Base-by-base conservation (phyloP, 306 rosid species). In the Trifolium fragiferum region DNA sequence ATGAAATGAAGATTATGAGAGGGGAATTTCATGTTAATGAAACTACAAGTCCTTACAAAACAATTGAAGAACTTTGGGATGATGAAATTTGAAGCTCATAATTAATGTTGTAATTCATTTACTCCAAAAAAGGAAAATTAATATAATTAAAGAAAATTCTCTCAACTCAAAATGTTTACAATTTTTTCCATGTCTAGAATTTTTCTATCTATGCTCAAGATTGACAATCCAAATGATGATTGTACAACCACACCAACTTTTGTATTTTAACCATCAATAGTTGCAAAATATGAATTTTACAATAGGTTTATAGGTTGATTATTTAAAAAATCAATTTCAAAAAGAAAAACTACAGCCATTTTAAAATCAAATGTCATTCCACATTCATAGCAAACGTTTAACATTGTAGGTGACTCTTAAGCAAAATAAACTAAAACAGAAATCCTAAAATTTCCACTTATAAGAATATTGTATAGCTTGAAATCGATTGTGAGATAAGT, bases 1-100 rank as follows among this genome's bases (percentile, higher is more conserved):
- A 89, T 46, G 90, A 89, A 73, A 62, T 81, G 82, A 93, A 93
- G 86, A 91, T 91, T 43, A 79, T 91, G 97, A 93, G 94, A 82
- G 98, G 97, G 21, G 97, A 93, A 65, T 91, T 83, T 79, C 82
- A 85, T 8, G 90, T 88, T 18, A 93, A 93, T 59, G 68, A 84
- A 70, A 93, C 96, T 14, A 93, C 94, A 51, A 91, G 98, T 69
- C 96, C 98, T 7, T 91, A 88, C 80, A 89, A 60, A 81, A 85
- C 96, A 37, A 70, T 89, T 65, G 80, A 84, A 78, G 88, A 91
- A 25, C 88, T 91, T 7, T 93, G 97, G 98, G 96, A 93, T 62
- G 85, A 64, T 66, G 98, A 93, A 74, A 92, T 92, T 81, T 81
- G 81, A 81, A 76, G n/a, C n/a, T 13, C 15, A 30, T 61, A 21